Conservation (phyloP, 2,329 filamentous ascomycete genomes). For the Scedosporium minutisporum region DNA sequence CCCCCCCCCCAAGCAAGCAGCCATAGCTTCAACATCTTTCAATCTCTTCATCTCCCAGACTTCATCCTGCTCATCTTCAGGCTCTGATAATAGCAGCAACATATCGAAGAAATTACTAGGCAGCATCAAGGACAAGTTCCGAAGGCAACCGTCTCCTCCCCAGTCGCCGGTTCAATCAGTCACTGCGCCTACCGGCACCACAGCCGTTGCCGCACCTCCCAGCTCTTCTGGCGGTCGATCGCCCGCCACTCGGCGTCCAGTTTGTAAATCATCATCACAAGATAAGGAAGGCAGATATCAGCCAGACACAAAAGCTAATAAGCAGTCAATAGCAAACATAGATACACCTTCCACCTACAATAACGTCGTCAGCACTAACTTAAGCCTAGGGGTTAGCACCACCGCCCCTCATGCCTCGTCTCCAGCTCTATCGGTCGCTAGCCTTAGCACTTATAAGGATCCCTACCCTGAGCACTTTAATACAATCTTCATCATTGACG, state of each 20-base stretch:
- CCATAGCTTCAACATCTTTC: background rate
- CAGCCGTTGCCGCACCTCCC: background rate
- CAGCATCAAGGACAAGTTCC: slow-evolving; percentile 24
- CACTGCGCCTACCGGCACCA: background rate
- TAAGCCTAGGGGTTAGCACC: background rate
- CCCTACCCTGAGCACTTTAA: slow-evolving; percentile 70
- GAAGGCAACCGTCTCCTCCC: slow-evolving; percentile 12
- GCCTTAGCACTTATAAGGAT: slow-evolving; percentile 43
- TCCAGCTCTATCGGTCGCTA: slow-evolving; percentile 11
- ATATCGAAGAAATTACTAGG: slow-evolving; percentile 17
- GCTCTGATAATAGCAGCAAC: background rate
- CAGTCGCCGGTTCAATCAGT: slow-evolving; percentile 8
- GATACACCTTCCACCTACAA: slow-evolving; percentile 12
- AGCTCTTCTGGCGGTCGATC: slow-evolving; percentile 9
- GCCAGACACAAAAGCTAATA: background rate
- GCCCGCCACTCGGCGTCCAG: slow-evolving; percentile 9
- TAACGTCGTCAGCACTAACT: background rate
- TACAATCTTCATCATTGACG: slow-evolving; percentile 84
- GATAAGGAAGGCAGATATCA: background rate
- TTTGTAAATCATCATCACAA: slow-evolving; percentile 9
- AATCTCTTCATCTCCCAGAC: background rate
- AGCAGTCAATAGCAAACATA: background rate
- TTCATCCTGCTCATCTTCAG: background rate
- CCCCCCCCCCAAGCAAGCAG: background rate
- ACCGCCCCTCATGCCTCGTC: slow-evolving; percentile 1